Evolutionary conservation across 169 alveolate genomes (phyloP).

Genomic region (Amoebophrya sp.): DNA sequence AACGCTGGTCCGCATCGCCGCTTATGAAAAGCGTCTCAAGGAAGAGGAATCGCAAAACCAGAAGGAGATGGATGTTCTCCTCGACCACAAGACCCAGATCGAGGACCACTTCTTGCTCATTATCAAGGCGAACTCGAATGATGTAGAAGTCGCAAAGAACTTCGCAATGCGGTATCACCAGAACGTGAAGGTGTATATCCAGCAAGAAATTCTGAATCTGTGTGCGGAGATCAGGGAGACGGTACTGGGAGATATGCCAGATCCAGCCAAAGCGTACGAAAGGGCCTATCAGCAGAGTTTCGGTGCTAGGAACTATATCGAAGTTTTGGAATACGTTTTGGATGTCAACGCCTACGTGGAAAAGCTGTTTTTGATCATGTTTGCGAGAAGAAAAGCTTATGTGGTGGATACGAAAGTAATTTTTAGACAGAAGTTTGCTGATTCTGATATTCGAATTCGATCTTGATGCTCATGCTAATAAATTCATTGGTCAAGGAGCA

Average conservation of each 20-base stretch:
- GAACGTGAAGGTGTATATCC: not conserved
- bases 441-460: too few species aligned
- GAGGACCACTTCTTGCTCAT: constrained; percentile 26
- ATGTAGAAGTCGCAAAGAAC: not conserved
- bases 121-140: not conserved
- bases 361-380: not conserved
- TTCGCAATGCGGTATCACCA: not conserved
- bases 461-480: too few species aligned
- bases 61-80: not conserved
- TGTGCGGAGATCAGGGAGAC: not conserved
- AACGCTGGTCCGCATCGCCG: not conserved
- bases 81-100: not conserved
- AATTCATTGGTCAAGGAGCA: too few species aligned
- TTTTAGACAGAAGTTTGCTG: too few species aligned
- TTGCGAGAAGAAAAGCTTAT: not conserved
- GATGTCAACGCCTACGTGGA: constrained; percentile 20
- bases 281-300: not conserved
- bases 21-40: not conserved
- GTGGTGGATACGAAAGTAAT: not conserved
- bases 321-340: constrained; percentile 5
- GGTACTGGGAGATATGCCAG: not conserved
- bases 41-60: not conserved
- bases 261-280: constrained; percentile 1
- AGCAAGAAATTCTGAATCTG: constrained; percentile 1
- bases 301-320: not conserved